These are phyloP conservation scores for Glarea lozoyensis DNA, from an alignment of 495 filamentous ascomycete genomes.

Conservation along the genomic window DNA sequence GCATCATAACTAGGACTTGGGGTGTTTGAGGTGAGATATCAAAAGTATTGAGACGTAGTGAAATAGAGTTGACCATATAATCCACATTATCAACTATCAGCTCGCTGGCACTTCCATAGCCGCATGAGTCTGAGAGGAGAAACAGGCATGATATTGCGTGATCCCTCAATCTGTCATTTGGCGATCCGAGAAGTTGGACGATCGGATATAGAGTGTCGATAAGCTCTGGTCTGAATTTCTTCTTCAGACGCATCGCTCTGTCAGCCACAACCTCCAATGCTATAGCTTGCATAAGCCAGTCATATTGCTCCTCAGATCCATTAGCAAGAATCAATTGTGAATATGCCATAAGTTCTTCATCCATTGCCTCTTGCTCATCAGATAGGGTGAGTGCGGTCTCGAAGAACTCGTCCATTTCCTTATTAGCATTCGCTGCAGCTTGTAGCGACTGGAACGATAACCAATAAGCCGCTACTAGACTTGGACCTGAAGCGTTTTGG, in stretches of 20 bases:
- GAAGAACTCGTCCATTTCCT: conserved; percentile 60
- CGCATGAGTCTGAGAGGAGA: conserved; percentile 63
- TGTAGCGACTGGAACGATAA: conserved; percentile 64
- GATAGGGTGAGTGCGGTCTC: conserved; percentile 35
- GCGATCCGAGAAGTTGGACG: conserved; percentile 74
- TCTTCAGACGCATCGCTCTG: conserved; percentile 54
- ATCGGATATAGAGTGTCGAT: conserved; percentile 89
- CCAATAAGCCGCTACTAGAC: conserved; percentile 70
- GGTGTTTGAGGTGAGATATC: conserved; percentile 87
- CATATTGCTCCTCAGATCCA: conserved; percentile 32
- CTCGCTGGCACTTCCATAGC: conserved; percentile 63
- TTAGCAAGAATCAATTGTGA: conserved; percentile 56
- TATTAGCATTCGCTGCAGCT: conserved; percentile 35
- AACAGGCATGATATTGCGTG: conserved; percentile 85
- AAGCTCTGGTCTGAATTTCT: conserved; percentile 72
- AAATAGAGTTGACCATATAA: conserved; percentile 91
- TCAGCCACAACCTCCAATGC: conserved; percentile 68
- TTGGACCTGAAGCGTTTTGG: conserved; percentile 41
- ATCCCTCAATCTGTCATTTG: conserved; percentile 53
- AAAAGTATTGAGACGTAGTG: conserved; percentile 79
- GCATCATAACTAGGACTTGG: conserved; percentile 90
- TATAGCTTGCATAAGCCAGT: conserved; percentile 66
- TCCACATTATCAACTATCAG: conserved; percentile 89
- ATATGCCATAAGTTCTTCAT: conserved; percentile 73
- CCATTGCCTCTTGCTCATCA: conserved; percentile 42